Percentiles rank a stretch among this genome's conserved stretches.
These are phyloP conservation scores for Crithidia brevicula DNA, from an alignment of 208 protist species.

Conservation along the genomic window DNA sequence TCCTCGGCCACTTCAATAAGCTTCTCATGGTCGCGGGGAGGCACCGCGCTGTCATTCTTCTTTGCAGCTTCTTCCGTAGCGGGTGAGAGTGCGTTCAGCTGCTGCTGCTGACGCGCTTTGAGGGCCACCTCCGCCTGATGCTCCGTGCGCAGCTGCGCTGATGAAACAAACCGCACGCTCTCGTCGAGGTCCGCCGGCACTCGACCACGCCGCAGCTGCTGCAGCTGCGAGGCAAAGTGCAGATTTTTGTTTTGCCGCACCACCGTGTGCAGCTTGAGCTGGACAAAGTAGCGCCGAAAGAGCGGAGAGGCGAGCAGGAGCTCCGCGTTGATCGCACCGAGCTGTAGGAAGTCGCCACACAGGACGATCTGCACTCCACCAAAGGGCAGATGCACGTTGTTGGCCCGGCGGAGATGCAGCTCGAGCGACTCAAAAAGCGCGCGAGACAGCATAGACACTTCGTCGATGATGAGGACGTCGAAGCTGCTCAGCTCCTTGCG, in stretches of 20 bases:
- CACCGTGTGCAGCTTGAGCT: slow-evolving; percentile 73
- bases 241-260: slow-evolving; percentile 61
- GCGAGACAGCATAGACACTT: slow-evolving; percentile 90
- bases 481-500: slow-evolving; percentile 67
- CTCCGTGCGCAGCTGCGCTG: slow-evolving; percentile 25
- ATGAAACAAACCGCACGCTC: slow-evolving; percentile 60
- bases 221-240: slow-evolving; percentile 69
- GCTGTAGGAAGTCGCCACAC: slow-evolving; percentile 93
- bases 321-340: slow-evolving; percentile 70
- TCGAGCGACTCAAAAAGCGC: slow-evolving; percentile 88
- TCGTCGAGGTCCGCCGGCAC: slow-evolving; percentile 68
- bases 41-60: not conserved
- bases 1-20: too few relatives aligned
- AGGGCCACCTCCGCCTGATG: slow-evolving; percentile 22
- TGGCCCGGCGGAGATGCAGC: slow-evolving; percentile 69
- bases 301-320: slow-evolving; percentile 69
- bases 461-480: slow-evolving; percentile 94
- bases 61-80: not conserved
- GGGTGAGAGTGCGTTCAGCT: slow-evolving; percentile 26
- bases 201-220: slow-evolving; percentile 68
- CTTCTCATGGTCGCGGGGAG: not conserved
- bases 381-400: slow-evolving; percentile 84
- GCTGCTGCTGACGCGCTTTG: slow-evolving; percentile 27
- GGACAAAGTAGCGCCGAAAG: slow-evolving; percentile 82
- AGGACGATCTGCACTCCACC: slow-evolving; percentile 93